These are phyloP conservation scores for Trypanosoma boissoni DNA, from an alignment of 208 protist species.

Conservation along the genomic window DNA sequence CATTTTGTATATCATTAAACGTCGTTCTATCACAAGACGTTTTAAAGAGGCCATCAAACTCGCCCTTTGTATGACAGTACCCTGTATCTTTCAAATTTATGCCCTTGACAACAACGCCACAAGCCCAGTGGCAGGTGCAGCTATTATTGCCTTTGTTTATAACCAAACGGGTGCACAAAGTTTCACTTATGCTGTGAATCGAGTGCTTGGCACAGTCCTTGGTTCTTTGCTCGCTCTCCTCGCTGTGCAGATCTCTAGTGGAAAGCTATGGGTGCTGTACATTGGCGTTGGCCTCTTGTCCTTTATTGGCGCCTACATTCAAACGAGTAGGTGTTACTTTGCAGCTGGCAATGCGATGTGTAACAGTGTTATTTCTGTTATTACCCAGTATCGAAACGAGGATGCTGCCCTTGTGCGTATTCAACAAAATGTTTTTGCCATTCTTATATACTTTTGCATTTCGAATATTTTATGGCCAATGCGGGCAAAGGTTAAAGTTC, in stretches of 20 bases:
- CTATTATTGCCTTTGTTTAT: slow-evolving; percentile 89
- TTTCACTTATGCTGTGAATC: slow-evolving; percentile 84
- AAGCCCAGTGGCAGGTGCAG: slow-evolving; percentile 77
- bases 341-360: slow-evolving; percentile 84
- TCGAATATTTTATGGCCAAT: slow-evolving; percentile 80
- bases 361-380: slow-evolving; percentile 85
- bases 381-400: slow-evolving; percentile 76
- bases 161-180: slow-evolving; percentile 86
- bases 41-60: slow-evolving; percentile 91
- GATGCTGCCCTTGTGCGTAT: slow-evolving; percentile 87
- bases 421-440: slow-evolving; percentile 90
- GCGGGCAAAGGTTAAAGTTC: slow-evolving; percentile 67
- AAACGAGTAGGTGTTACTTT: slow-evolving; percentile 79
- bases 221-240: slow-evolving; percentile 69
- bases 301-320: slow-evolving; percentile 86
- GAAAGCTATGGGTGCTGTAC: slow-evolving; percentile 64
- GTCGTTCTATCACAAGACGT: slow-evolving; percentile 68
- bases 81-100: slow-evolving; percentile 86
- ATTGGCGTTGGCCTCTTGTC: slow-evolving; percentile 65
- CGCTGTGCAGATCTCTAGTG: slow-evolving; percentile 63
- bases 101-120: slow-evolving; percentile 63
- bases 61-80: slow-evolving; percentile 81
- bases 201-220: slow-evolving; percentile 84
- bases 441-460: slow-evolving; percentile 90
- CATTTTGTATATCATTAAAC: slow-evolving; percentile 39